Evolutionary conservation across 192 early-diverging fungal genomes (phyloP).

Genomic region (Coemansia sp.): DNA sequence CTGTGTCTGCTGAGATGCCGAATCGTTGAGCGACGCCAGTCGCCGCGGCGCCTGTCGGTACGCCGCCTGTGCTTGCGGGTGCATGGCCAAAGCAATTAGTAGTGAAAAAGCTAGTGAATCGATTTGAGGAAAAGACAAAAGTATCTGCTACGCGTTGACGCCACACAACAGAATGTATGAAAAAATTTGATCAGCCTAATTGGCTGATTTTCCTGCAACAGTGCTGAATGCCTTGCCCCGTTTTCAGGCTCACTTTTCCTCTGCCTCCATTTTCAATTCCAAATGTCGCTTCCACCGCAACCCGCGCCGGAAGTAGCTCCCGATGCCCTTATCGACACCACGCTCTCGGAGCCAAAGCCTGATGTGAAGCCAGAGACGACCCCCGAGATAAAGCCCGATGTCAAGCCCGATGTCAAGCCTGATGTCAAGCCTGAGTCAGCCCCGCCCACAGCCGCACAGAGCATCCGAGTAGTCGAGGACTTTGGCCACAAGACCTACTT

Average conservation of each 20-base stretch:
- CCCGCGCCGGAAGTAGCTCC: background rate
- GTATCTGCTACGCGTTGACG: too few relatives aligned
- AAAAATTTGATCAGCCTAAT: background rate
- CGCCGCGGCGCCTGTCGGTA: conserved; percentile 24
- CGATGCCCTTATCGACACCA: background rate
- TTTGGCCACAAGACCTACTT: conserved; percentile 12
- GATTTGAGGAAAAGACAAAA: background rate
- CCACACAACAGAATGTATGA: background rate
- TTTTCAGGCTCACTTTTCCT: background rate
- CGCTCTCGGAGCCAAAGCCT: background rate
- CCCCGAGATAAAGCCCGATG: background rate
- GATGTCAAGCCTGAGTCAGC: background rate
- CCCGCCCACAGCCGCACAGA: background rate
- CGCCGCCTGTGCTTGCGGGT: background rate
- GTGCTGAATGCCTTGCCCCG: too few relatives aligned
- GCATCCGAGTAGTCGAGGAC: conserved; percentile 5
- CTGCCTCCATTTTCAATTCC: background rate
- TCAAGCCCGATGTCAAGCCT: background rate
- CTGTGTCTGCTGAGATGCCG: background rate
- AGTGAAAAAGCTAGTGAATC: too few relatives aligned
- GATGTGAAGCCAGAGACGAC: background rate
- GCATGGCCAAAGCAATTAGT: background rate
- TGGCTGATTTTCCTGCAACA: too few relatives aligned
- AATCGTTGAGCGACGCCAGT: conserved; percentile 26
- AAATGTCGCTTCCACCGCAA: background rate